Conservation (phyloP, 2,329 filamentous ascomycete species). For the Metarhizium brunneum region DNA sequence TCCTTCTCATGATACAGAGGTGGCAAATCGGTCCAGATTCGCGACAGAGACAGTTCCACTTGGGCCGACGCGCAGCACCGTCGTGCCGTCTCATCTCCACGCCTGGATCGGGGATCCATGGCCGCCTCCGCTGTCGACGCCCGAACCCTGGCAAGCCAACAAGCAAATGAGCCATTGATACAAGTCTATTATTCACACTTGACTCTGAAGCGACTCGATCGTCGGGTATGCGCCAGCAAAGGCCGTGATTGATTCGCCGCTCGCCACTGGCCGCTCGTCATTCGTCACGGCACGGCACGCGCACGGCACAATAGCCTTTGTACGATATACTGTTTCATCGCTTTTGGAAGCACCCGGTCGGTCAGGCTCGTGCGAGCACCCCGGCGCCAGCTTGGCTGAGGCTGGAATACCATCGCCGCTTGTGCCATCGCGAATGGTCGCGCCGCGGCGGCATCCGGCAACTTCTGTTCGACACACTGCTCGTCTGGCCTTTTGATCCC, state of each 20-base stretch:
- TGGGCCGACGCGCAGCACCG: background rate
- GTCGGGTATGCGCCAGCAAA: background rate
- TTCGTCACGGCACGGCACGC: background rate
- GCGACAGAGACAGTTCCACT: background rate
- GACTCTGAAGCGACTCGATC: background rate
- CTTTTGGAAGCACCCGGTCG: background rate
- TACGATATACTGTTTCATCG: background rate
- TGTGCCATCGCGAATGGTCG: too few species aligned
- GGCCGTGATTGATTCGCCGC: background rate
- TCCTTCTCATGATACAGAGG: background rate
- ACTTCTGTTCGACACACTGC: too few species aligned
- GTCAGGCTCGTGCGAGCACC: background rate
- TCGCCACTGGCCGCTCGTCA: background rate
- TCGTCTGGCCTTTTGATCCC: too few species aligned
- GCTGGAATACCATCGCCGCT: too few species aligned
- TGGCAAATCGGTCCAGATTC: background rate
- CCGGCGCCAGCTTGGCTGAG: background rate
- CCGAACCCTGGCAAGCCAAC: background rate
- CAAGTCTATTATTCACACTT: background rate
- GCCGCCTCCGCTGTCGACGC: background rate
- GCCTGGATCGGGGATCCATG: background rate
- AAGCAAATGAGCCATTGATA: background rate
- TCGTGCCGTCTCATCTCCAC: background rate
- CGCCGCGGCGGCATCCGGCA: too few species aligned
- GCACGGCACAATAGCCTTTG: background rate